These are phyloP conservation scores for Camelina sativa DNA, from an alignment of 345 rosid species.

Conservation along the genomic window DNA sequence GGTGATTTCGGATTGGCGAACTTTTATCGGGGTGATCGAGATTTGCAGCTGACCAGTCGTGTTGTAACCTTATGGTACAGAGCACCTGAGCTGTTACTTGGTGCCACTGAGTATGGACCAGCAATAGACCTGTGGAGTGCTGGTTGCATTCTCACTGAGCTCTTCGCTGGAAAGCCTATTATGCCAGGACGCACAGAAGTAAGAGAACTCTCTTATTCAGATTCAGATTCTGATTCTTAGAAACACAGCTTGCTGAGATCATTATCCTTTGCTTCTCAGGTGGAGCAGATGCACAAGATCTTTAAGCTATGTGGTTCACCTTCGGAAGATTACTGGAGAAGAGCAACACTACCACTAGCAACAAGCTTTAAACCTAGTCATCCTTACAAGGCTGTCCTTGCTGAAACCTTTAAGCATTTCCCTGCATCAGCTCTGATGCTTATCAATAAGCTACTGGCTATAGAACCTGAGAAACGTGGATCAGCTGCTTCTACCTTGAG, in stretches of 20 bases:
- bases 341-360: constrained; percentile 57
- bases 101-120: constrained; percentile 82
- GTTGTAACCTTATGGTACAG: constrained; percentile 95
- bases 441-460: constrained; percentile 62
- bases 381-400: constrained; percentile 69
- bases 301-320: constrained; percentile 92
- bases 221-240: neutral
- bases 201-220: constrained; percentile 1
- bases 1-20: constrained; percentile 89
- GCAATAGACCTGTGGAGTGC: constrained; percentile 93
- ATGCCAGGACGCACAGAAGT: constrained; percentile 96
- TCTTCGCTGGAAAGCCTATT: constrained; percentile 75
- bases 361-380: constrained; percentile 75
- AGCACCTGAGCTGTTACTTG: constrained; percentile 83
- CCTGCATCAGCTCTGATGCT: constrained; percentile 62
- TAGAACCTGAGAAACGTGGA: constrained; percentile 73
- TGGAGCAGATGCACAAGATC: constrained; percentile 90
- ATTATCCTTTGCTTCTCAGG: constrained; percentile 45
- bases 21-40: constrained; percentile 55
- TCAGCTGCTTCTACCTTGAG: constrained; percentile 74
- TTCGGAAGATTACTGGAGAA: constrained; percentile 81
- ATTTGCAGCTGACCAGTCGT: constrained; percentile 69
- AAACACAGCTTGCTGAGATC: neutral
- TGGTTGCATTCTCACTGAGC: constrained; percentile 83
- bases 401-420: constrained; percentile 64